Evolutionary conservation across 257 asterid genomes (phyloP).

Genomic region (Cinchona pubescens): DNA sequence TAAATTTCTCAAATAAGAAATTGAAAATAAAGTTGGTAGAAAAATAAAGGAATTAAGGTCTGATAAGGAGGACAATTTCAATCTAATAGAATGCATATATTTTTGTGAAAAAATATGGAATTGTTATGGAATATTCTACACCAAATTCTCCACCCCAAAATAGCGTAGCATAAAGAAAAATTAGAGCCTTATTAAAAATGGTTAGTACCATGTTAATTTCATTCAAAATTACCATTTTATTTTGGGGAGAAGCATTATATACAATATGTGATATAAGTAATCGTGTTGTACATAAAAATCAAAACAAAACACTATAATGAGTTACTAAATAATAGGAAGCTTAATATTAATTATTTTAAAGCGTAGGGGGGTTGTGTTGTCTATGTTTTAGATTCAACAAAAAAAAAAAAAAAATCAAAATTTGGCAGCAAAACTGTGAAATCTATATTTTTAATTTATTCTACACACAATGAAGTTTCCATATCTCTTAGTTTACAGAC

Average conservation of each 20-base stretch:
- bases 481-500: not conserved
- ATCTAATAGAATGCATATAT: too few species aligned
- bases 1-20: too few species aligned
- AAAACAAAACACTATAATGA: not conserved
- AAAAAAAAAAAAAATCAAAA: not conserved
- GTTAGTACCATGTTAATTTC: too few species aligned
- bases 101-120: not conserved
- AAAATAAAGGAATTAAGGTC: too few species aligned
- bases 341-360: not conserved
- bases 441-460: not conserved
- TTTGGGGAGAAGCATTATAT: too few species aligned
- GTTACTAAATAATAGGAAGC: not conserved
- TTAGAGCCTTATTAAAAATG: too few species aligned
- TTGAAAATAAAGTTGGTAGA: too few species aligned
- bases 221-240: not conserved
- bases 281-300: not conserved
- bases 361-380: not conserved
- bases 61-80: too few species aligned
- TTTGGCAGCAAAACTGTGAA: not conserved
- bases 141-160: not conserved
- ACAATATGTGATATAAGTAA: not conserved
- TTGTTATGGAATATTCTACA: not conserved
- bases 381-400: not conserved
- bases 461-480: not conserved
- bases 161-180: not conserved